These are phyloP conservation scores for Funneliformis caledonium DNA, from an alignment of 371 early-diverging fungal genomes.

Conservation along the genomic window DNA sequence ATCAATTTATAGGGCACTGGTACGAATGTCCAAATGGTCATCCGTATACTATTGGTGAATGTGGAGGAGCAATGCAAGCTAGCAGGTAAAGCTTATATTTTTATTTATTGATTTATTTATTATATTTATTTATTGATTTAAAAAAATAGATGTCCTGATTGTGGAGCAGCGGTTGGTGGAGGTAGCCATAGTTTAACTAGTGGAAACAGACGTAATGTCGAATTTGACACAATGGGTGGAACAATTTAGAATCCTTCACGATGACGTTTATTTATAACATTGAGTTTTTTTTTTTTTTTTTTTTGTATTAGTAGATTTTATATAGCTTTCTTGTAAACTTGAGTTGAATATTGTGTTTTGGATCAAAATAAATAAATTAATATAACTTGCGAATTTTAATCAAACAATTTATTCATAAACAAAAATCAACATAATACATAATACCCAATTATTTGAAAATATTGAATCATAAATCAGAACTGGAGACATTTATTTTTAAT, in stretches of 20 bases:
- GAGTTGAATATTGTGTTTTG: too few species aligned
- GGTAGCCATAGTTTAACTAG: slow-evolving; percentile 20
- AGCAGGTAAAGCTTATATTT: not conserved
- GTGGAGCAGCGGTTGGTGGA: slow-evolving; percentile 48
- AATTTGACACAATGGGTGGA: slow-evolving; percentile 40
- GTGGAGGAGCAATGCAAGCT: slow-evolving; percentile 48
- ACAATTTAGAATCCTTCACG: not conserved
- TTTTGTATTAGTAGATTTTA: too few species aligned
- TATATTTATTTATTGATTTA: not conserved
- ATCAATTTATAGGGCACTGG: slow-evolving; percentile 40
- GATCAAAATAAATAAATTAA: too few species aligned
- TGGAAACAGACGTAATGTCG: slow-evolving; percentile 36
- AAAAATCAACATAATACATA: too few species aligned
- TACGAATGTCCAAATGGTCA: slow-evolving; percentile 58
- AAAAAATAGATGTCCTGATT: slow-evolving; percentile 46
- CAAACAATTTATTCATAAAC: too few species aligned
- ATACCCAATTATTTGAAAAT: too few species aligned
- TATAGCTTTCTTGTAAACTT: too few species aligned
- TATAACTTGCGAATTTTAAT: too few species aligned
- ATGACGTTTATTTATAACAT: too few species aligned
- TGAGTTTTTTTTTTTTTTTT: too few species aligned
- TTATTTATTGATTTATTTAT: not conserved
- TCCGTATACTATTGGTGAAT: slow-evolving; percentile 51
- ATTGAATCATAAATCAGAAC: too few species aligned
- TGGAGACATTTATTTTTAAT: too few species aligned